Percentiles rank a stretch among this genome's conserved stretches.
Conservation (phyloP, 306 rosid genomes). For the Betula pendula region DNA sequence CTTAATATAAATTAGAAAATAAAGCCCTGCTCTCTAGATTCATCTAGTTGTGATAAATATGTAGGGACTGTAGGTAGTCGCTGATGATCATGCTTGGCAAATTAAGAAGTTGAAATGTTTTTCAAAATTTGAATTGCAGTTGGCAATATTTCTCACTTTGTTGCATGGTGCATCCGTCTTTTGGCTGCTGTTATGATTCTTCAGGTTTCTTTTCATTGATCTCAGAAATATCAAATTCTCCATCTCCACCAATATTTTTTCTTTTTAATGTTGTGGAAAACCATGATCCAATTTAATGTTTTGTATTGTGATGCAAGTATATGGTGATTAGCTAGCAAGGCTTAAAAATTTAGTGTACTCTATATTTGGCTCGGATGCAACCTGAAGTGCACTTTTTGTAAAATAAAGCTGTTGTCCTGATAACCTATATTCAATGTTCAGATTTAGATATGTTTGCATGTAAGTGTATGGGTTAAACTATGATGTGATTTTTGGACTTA, state of each 20-base stretch:
- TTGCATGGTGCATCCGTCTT: slow-evolving; percentile 74
- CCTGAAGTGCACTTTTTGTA: too few relatives aligned
- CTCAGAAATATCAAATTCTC: neutral
- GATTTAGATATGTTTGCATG: too few relatives aligned
- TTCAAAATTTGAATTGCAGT: slow-evolving; percentile 50
- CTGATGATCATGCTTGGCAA: slow-evolving; percentile 24
- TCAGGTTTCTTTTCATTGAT: slow-evolving; percentile 51
- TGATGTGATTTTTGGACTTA: too few relatives aligned
- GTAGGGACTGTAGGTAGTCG: slow-evolving; percentile 14
- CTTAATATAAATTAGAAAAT: neutral
- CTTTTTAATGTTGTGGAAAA: neutral
- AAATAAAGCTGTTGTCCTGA: too few relatives aligned
- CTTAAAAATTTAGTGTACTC: too few relatives aligned
- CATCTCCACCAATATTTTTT: neutral
- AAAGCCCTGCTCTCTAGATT: neutral
- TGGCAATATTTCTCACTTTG: slow-evolving; percentile 81
- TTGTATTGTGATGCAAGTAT: too few relatives aligned
- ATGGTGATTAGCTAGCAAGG: too few relatives aligned
- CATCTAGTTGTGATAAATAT: slow-evolving; percentile 13
- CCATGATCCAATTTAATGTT: slow-evolving; percentile 6
- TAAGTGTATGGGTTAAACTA: too few relatives aligned
- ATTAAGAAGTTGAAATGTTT: slow-evolving; percentile 5
- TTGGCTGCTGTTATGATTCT: slow-evolving; percentile 64
- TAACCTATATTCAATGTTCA: too few relatives aligned
- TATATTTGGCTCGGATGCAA: too few relatives aligned